Conservation (phyloP, 2,329 filamentous ascomycete species). For the Neonectria hederae region DNA sequence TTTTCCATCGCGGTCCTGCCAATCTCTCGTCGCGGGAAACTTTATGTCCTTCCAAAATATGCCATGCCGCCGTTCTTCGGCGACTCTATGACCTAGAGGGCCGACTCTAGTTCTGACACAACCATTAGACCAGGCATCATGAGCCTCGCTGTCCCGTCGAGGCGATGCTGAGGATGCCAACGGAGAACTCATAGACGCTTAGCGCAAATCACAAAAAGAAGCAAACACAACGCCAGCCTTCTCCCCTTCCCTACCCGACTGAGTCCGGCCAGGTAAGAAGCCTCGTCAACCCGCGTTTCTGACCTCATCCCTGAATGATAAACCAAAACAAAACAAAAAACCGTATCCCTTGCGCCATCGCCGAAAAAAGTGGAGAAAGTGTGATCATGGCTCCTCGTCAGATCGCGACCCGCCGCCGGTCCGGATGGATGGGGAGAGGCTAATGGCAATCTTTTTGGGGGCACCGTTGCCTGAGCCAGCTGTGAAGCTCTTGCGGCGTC, state of each 20-base stretch:
- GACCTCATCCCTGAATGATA: slow-evolving; percentile 25
- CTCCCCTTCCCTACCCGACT: slow-evolving; percentile 31
- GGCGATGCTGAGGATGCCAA: slow-evolving; percentile 9
- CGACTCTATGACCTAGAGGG: slow-evolving; percentile 36
- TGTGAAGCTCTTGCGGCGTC: slow-evolving; percentile 54
- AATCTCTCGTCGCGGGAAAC: slow-evolving; percentile 33
- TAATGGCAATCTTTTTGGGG: slow-evolving; percentile 68
- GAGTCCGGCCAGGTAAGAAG: slow-evolving; percentile 29
- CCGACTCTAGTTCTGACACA: slow-evolving; percentile 32
- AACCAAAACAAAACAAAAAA: slow-evolving; percentile 36
- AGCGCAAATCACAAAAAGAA: slow-evolving; percentile 27
- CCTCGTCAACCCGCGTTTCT: slow-evolving; percentile 25
- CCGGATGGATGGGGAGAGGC: slow-evolving; percentile 59
- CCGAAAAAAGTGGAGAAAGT: slow-evolving; percentile 37
- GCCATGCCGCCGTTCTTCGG: slow-evolving; percentile 32
- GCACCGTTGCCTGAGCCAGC: slow-evolving; percentile 52
- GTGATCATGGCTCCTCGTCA: slow-evolving; percentile 51
- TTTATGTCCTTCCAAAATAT: slow-evolving; percentile 11
- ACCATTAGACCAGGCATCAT: slow-evolving; percentile 36
- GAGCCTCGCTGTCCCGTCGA: slow-evolving; percentile 13
- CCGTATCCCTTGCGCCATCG: slow-evolving; percentile 38
- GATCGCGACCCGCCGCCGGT: slow-evolving; percentile 49
- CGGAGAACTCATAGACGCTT: slow-evolving; percentile 28
- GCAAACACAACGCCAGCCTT: slow-evolving; percentile 40
- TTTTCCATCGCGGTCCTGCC: slow-evolving; percentile 31